phyloP scores from a whole-genome alignment of 495 filamentous ascomycete species.

The Xanthoparmelia taractica region DNA sequence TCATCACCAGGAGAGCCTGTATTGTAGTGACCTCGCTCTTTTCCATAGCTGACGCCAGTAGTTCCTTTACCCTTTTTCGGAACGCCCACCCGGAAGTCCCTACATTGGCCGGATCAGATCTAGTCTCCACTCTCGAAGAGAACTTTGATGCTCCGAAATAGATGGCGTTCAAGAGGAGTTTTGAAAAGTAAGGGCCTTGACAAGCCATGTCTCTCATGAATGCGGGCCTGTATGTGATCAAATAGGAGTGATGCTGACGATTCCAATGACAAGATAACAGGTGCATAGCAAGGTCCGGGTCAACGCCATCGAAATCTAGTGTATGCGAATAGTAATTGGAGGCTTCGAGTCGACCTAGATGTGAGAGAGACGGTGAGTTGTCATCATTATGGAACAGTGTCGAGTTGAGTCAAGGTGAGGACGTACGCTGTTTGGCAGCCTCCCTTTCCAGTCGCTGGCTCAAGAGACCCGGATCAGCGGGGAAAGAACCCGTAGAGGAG shows the following conservation, averaged over 20 bases:
- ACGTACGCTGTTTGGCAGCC: neutral
- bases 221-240: neutral
- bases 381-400: neutral
- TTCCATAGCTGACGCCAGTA: neutral
- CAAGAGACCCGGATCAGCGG: neutral
- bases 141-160: neutral
- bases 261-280: neutral
- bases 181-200: neutral
- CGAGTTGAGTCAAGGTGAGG: neutral
- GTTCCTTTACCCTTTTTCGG: neutral
- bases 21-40: neutral
- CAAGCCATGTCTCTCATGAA: neutral
- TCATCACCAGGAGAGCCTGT: neutral
- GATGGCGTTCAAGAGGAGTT: neutral
- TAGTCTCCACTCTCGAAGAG: neutral
- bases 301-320: neutral
- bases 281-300: neutral
- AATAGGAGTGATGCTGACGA: neutral
- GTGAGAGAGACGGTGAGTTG: too few species aligned
- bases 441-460: neutral
- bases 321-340: neutral
- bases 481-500: neutral
- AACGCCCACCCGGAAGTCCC: neutral
- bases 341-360: neutral
- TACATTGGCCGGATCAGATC: neutral